Base-by-base conservation (phyloP, 208 protist species). In the Trypanosoma boissoni region DNA sequence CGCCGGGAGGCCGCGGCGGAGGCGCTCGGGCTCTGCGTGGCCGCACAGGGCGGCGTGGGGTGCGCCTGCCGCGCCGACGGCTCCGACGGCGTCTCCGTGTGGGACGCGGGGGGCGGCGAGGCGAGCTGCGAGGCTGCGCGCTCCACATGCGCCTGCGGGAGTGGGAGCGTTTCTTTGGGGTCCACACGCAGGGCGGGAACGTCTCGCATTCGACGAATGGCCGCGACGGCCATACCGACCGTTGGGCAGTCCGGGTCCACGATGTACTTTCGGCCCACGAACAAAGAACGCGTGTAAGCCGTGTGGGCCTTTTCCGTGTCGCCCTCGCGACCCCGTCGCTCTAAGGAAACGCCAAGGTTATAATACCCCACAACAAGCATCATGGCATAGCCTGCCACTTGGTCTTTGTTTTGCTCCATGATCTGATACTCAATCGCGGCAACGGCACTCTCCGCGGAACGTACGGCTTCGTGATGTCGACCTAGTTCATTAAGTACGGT, bases 331-430 rank as follows among this genome's bases (percentile, higher is more conserved):
- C 61, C 76, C 20, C 80, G 71, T 4, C 72, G 74, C 70, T 93
- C 84, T 16, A 90, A 74, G 3, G 89, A 90, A 16, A 91, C 86
- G 2, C 84, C 89, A 20, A 96, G 64, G 69, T 92, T 96, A 69
- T 96, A 91, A 44, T 83, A 63, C 3, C 75, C 86, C 5, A 96
- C 80, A 6, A 74, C 82, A 37, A 96, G 72, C 80, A 96, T 90
- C 62, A 78, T 84, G 26, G 82, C 81, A 9, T 28, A 42, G 12
- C 45, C 21, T 23, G 52, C 48, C 41, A 78, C 57, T 21, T 78
- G 60, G 20, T 73, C 64, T 49, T 76, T 68, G 18, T 50, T 51
- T 18, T 84, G 74, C 48, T 76, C 65, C 10, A 74, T 58, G 18
- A 89, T 59, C 12, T 67, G 45, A 32, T 82, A 69, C 57, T 89